Evolutionary conservation across 1,284 basidiomycete species (phyloP).

Genomic region (Leccinum subatratum): DNA sequence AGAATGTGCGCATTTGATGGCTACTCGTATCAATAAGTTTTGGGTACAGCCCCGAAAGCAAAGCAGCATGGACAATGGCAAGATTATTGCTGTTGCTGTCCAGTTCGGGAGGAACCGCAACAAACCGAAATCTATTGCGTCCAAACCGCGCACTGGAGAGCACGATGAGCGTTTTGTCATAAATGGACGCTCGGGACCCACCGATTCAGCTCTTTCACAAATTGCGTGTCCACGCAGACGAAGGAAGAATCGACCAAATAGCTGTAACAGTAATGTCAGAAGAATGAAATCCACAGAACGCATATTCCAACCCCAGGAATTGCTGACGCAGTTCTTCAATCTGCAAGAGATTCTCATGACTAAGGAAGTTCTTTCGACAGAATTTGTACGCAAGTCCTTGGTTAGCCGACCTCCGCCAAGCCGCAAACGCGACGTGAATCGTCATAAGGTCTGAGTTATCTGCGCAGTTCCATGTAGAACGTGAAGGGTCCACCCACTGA

Average conservation of each 20-base stretch:
- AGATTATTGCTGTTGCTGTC: slow-evolving; percentile 67
- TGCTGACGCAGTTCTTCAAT: slow-evolving; percentile 97
- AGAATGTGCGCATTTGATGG: slow-evolving; percentile 79
- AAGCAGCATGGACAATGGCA: slow-evolving; percentile 73
- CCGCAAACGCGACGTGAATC: slow-evolving; percentile 84
- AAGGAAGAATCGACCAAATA: slow-evolving; percentile 87
- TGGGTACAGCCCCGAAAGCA: slow-evolving; percentile 88
- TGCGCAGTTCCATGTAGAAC: slow-evolving; percentile 29
- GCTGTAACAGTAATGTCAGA: slow-evolving; percentile 34
- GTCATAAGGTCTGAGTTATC: slow-evolving; percentile 97
- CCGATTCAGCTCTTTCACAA: slow-evolving; percentile 73
- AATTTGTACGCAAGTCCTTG: slow-evolving; percentile 63
- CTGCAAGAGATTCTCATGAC: slow-evolving; percentile 89
- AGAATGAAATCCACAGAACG: neutral
- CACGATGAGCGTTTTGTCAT: slow-evolving; percentile 6
- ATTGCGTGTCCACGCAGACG: slow-evolving; percentile 63
- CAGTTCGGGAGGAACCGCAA: slow-evolving; percentile 67
- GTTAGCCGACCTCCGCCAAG: slow-evolving; percentile 80
- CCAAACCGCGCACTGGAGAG: slow-evolving; percentile 64
- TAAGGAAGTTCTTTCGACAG: slow-evolving; percentile 81
- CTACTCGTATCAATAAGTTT: slow-evolving; percentile 42
- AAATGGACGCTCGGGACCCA: slow-evolving; percentile 26
- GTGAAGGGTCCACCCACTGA: slow-evolving; percentile 45
- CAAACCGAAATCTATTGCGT: slow-evolving; percentile 72
- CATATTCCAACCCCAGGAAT: slow-evolving; percentile 62